A percentile compares a stretch with the other conserved stretches of the same genome.
Evolutionary conservation across 441 rosid genomes (phyloP).

Genomic region (Adansonia gregorii): DNA sequence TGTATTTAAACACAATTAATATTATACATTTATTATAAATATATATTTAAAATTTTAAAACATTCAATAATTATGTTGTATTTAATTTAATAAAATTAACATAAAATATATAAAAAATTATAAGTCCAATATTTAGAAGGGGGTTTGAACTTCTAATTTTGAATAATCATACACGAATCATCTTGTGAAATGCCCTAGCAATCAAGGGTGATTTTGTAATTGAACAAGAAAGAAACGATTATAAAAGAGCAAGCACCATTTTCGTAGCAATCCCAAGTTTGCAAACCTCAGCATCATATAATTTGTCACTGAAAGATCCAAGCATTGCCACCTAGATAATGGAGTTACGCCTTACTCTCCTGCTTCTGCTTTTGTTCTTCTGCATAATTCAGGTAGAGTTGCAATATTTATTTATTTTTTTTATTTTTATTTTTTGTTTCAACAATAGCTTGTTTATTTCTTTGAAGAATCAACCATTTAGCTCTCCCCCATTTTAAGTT

Average conservation of each 20-base stretch:
- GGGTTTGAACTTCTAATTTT: too few relatives aligned
- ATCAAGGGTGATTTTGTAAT: constrained; percentile 30
- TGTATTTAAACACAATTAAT: too few relatives aligned
- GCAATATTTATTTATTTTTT: background rate
- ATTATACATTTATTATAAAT: too few relatives aligned
- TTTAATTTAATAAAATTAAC: too few relatives aligned
- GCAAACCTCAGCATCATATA: background rate
- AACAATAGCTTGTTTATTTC: background rate
- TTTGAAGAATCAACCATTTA: background rate
- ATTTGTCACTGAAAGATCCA: background rate
- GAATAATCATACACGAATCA: too few relatives aligned
- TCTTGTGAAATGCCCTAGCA: too few relatives aligned
- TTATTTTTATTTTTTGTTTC: background rate
- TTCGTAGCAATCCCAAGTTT: background rate
- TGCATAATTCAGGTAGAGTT: constrained; percentile 14
- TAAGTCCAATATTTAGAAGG: too few relatives aligned
- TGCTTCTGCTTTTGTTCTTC: constrained; percentile 24
- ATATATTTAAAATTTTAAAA: too few relatives aligned
- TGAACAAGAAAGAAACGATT: constrained; percentile 11
- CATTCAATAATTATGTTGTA: too few relatives aligned
- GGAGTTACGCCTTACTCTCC: constrained; percentile 35
- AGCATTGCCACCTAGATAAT: constrained; percentile 15
- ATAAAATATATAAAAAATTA: too few relatives aligned
- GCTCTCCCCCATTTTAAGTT: background rate
- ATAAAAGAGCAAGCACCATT: constrained; percentile 25